phyloP scores from a whole-genome alignment of 306 rosid genomes.

The Fagus crenata region DNA sequence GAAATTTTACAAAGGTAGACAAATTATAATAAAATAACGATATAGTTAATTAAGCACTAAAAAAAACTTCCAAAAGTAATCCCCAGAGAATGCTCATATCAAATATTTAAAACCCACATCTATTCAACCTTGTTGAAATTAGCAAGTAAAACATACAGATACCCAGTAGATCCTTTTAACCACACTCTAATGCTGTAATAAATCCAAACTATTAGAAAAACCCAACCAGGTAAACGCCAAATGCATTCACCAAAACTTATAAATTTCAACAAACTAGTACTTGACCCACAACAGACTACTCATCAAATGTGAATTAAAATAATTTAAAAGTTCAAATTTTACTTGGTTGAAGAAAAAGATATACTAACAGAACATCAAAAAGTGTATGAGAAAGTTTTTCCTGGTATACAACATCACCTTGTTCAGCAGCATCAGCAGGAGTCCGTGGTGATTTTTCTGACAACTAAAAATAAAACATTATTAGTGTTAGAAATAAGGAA shows the following conservation, averaged over 20 bases:
- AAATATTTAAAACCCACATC: neutral
- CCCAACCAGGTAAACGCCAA: neutral
- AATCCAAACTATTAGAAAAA: neutral
- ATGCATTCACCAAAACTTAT: neutral
- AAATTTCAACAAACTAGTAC: neutral
- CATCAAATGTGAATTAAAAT: neutral
- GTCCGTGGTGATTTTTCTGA: constrained; percentile 68
- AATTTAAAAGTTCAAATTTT: constrained; percentile 31
- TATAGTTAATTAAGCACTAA: neutral
- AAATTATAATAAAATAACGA: neutral
- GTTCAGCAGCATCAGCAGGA: constrained; percentile 63
- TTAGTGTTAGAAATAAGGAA: constrained; percentile 25
- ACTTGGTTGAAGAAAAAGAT: constrained; percentile 37
- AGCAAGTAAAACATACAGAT: neutral
- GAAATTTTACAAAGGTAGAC: neutral
- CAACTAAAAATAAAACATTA: constrained; percentile 58
- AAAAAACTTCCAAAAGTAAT: neutral
- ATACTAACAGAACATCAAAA: constrained; percentile 51
- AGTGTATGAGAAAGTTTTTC: constrained; percentile 49
- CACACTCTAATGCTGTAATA: neutral
- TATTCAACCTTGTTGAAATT: neutral
- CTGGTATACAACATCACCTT: constrained; percentile 73
- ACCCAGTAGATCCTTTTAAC: neutral
- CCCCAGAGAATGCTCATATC: neutral
- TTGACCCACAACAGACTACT: too few species aligned